Evolutionary conservation across 1,284 basidiomycete genomes (phyloP), one percentile per base, ranked within the genome.

Genomic region (Athelia sp.): DNA sequence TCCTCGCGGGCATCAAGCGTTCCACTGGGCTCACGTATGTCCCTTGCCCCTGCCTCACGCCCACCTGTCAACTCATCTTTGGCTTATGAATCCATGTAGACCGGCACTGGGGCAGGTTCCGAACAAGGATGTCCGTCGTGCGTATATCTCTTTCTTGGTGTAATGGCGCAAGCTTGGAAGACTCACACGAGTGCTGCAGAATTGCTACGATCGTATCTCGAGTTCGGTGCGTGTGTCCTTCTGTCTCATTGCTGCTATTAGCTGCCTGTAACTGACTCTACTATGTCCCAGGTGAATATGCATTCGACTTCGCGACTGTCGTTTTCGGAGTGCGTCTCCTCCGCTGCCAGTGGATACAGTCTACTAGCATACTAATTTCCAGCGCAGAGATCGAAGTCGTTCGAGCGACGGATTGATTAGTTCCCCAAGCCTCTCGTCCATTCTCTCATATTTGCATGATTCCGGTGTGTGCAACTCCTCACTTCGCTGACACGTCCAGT

Each of bases 61-160:
- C n/a, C n/a, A n/a, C n/a, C n/a, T n/a, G n/a, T n/a, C n/a, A n/a
- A n/a, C n/a, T n/a, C n/a, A n/a, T n/a, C n/a, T n/a, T n/a, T n/a
- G n/a, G n/a, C n/a, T n/a, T n/a, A n/a, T n/a, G n/a, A n/a, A n/a
- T n/a, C n/a, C n/a, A 4, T 23, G 19, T 54, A 90, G 87, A 19
- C 87, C 84, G 46, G 82, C 81, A 19, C 63, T 92, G 14, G 68
- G 77, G 1, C 78, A 79, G 59, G 82, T 92, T 1, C 83, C 85
- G 9, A 90, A 91, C 73, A 92, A 92, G 63, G 89, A 92, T 57
- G 62, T 90, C 29, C 81, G 89, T 36, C 83, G 89, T 91, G 63
- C 68, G 88, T 79, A 34, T 15, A 18, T 13, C n/a, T 46, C 29
- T 36, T 4, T 40, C 19, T 9, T n/a, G n/a, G 4, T 17, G 19